Evolutionary conservation across 73 alveolate species (phyloP).

Genomic region (Paramecium sonneborni): DNA sequence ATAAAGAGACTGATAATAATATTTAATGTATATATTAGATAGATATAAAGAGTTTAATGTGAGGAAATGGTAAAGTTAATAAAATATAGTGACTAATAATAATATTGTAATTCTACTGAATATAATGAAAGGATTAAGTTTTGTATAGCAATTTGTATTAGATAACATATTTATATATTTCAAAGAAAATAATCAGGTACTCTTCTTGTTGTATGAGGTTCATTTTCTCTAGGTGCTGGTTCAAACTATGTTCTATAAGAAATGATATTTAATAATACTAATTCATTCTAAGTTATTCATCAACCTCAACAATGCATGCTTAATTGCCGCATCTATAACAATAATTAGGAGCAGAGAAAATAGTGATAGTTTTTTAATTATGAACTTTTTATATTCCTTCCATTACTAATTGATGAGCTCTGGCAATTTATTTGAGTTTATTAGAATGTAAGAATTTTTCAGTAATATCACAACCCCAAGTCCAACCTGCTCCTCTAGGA

Average conservation of each 20-base stretch:
- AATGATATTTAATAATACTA: not conserved
- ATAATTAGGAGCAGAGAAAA: conserved; percentile 95
- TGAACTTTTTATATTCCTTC: conserved; percentile 75
- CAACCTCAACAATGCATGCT: conserved; percentile 79
- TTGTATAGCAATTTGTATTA: not conserved
- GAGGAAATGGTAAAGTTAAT: too few species aligned
- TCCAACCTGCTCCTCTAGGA: conserved; percentile 86
- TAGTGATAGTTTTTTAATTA: conserved; percentile 86
- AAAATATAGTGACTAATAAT: too few species aligned
- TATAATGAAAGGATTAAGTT: not conserved
- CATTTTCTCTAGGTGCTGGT: conserved; percentile 69
- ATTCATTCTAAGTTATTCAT: conserved; percentile 58
- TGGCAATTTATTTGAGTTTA: conserved; percentile 67
- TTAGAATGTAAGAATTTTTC: conserved; percentile 66
- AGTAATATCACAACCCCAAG: conserved; percentile 79
- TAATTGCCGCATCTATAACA: conserved; percentile 95
- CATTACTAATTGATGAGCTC: conserved; percentile 80
- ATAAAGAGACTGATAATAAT: not conserved
- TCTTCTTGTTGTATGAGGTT: conserved; percentile 69
- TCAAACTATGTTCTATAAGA: conserved; percentile 55
- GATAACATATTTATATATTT: conserved; percentile 24
- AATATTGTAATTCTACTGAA: too few species aligned
- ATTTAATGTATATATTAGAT: not conserved
- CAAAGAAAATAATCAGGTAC: conserved; percentile 72
- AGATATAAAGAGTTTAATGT: too few species aligned